Conservation (phyloP, 192 early-diverging fungal genomes). For the Mortierella claussenii region DNA sequence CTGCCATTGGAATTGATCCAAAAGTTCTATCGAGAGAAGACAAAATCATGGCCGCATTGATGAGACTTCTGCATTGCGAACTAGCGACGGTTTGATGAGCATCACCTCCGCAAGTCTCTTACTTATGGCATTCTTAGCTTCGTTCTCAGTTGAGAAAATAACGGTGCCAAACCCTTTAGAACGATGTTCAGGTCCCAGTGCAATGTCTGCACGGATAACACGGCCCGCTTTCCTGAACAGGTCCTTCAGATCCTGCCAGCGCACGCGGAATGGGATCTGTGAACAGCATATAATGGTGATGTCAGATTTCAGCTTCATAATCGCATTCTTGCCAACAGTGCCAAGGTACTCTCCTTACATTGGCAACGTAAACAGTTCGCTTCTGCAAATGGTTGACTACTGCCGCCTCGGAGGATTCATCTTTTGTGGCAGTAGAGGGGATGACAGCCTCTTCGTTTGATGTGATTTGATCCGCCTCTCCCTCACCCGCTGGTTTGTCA, state of each 20-base stretch:
- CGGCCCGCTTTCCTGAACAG: slow-evolving; percentile 76
- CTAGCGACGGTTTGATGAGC: too few species aligned
- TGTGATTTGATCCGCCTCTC: not conserved
- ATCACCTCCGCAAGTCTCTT: too few species aligned
- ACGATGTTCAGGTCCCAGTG: slow-evolving; percentile 62
- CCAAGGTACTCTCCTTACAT: slow-evolving; percentile 63
- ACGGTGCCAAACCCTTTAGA: slow-evolving; percentile 82
- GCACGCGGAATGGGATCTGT: slow-evolving; percentile 76
- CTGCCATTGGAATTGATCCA: slow-evolving; percentile 76
- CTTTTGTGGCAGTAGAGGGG: not conserved
- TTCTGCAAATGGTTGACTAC: too few species aligned
- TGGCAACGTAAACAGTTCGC: slow-evolving; percentile 74
- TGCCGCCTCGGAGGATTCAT: too few species aligned
- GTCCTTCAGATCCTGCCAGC: slow-evolving; percentile 81
- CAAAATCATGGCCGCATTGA: not conserved
- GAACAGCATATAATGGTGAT: not conserved
- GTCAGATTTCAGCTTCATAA: too few species aligned
- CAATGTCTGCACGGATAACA: slow-evolving; percentile 74
- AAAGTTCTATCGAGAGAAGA: slow-evolving; percentile 57
- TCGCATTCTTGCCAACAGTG: too few species aligned
- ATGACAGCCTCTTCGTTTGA: not conserved
- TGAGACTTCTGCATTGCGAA: not conserved
- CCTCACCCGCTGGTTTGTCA: too few species aligned
- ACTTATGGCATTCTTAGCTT: slow-evolving; percentile 76
- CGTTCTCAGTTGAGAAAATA: slow-evolving; percentile 70